Conservation (phyloP, 305 asterid species). For the Petunia hybrid region DNA sequence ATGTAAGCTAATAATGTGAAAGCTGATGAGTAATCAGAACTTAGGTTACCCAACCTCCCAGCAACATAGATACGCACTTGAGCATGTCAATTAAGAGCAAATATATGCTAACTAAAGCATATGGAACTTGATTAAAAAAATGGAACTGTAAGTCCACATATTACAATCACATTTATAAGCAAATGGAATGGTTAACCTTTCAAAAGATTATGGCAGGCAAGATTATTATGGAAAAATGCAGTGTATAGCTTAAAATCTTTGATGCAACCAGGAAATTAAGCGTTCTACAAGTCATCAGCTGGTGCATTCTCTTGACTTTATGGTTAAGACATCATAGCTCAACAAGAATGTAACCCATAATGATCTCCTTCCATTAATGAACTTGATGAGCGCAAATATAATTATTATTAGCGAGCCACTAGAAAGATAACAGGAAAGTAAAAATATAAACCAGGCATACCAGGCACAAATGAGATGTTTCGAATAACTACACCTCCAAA, state of each 20-base stretch:
- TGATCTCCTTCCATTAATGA: neutral
- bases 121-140: neutral
- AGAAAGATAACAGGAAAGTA: slow-evolving; percentile 16
- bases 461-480: neutral
- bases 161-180: slow-evolving; percentile 6
- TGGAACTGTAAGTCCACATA: neutral
- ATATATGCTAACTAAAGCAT: slow-evolving; percentile 9
- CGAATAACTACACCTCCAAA: slow-evolving; percentile 19
- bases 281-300: neutral
- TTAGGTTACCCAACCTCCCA: neutral
- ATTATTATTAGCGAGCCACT: neutral
- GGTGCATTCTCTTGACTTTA: slow-evolving; percentile 1
- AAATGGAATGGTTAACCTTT: slow-evolving; percentile 13
- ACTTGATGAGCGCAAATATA: slow-evolving; percentile 1
- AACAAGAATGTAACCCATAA: slow-evolving; percentile 4
- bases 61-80: neutral
- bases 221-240: slow-evolving; percentile 24
- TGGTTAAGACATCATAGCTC: slow-evolving; percentile 3
- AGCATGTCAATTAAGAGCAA: slow-evolving; percentile 11
- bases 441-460: neutral
- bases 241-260: slow-evolving; percentile 16
- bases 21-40: slow-evolving; percentile 1
- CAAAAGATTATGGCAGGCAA: slow-evolving; percentile 24
- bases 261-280: slow-evolving; percentile 26
- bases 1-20: slow-evolving; percentile 4